phyloP scores from a whole-genome alignment of 2,329 filamentous ascomycete genomes.

The Pseudogymnoascus sp. region DNA sequence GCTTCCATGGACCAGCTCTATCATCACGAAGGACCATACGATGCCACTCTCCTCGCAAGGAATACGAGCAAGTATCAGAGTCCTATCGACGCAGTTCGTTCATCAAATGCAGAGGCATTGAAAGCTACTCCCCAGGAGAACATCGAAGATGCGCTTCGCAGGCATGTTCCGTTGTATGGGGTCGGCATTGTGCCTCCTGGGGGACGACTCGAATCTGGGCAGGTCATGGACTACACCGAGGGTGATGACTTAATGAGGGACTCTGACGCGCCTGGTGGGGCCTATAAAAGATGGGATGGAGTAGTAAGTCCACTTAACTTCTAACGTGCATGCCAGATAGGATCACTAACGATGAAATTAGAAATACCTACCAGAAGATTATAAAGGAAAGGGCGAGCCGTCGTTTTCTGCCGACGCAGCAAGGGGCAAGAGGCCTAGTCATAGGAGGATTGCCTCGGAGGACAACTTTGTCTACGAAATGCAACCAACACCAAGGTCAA shows the following conservation, averaged over 20 bases:
- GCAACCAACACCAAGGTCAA: constrained; percentile 30
- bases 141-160: constrained; percentile 63
- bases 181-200: constrained; percentile 72
- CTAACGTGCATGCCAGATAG: constrained; percentile 13
- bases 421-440: constrained; percentile 40
- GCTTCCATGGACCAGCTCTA: constrained; percentile 57
- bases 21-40: constrained; percentile 87
- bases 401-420: constrained; percentile 64
- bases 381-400: constrained; percentile 78
- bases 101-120: constrained; percentile 68
- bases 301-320: constrained; percentile 49
- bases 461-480: constrained; percentile 42
- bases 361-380: constrained; percentile 67
- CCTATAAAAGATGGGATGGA: constrained; percentile 69
- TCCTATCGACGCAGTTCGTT: constrained; percentile 68
- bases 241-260: constrained; percentile 82
- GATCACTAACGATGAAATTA: constrained; percentile 29
- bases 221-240: constrained; percentile 71
- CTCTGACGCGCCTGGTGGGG: constrained; percentile 56
- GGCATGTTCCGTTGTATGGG: constrained; percentile 74
- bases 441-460: constrained; percentile 22
- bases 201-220: constrained; percentile 58
- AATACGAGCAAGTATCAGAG: constrained; percentile 58
- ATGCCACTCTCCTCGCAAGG: constrained; percentile 68
- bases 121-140: constrained; percentile 74